Percentiles rank a stretch among this genome's conserved stretches.
These are phyloP conservation scores for Fonsecaea pugnacius DNA, from an alignment of 2,329 filamentous ascomycete species.

Conservation along the genomic window DNA sequence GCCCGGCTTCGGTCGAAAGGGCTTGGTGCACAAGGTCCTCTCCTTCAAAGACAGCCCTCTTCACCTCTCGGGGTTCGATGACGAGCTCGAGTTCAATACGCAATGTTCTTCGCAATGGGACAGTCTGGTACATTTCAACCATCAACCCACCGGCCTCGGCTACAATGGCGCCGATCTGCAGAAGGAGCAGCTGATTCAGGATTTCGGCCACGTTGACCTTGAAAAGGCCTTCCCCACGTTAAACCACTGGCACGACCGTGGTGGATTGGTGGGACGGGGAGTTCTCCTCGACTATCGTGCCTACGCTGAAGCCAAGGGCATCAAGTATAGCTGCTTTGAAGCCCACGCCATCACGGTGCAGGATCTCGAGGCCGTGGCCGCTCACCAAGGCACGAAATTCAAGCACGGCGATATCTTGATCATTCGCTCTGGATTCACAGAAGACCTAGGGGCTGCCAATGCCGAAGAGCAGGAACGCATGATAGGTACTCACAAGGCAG, in stretches of 20 bases:
- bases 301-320: slow-evolving; percentile 49
- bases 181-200: slow-evolving; percentile 36
- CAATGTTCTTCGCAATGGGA: slow-evolving; percentile 57
- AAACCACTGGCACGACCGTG: slow-evolving; percentile 45
- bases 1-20: slow-evolving; percentile 27
- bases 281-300: slow-evolving; percentile 53
- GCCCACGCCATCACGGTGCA: slow-evolving; percentile 56
- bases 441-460: slow-evolving; percentile 58
- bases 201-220: slow-evolving; percentile 31
- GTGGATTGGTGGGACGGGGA: slow-evolving; percentile 51
- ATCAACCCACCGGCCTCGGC: slow-evolving; percentile 28
- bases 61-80: slow-evolving; percentile 44
- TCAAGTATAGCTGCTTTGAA: slow-evolving; percentile 46
- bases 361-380: slow-evolving; percentile 64
- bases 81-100: slow-evolving; percentile 54
- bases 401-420: slow-evolving; percentile 68
- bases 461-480: slow-evolving; percentile 43
- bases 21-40: slow-evolving; percentile 30
- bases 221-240: slow-evolving; percentile 30
- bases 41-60: slow-evolving; percentile 28
- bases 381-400: slow-evolving; percentile 59
- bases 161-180: slow-evolving; percentile 39
- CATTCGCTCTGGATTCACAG: slow-evolving; percentile 66
- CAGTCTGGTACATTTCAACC: slow-evolving; percentile 44
- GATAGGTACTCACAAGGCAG: slow-evolving; percentile 44